Conservation (phyloP, 495 filamentous ascomycete species). For the Tuber melanosporum region DNA sequence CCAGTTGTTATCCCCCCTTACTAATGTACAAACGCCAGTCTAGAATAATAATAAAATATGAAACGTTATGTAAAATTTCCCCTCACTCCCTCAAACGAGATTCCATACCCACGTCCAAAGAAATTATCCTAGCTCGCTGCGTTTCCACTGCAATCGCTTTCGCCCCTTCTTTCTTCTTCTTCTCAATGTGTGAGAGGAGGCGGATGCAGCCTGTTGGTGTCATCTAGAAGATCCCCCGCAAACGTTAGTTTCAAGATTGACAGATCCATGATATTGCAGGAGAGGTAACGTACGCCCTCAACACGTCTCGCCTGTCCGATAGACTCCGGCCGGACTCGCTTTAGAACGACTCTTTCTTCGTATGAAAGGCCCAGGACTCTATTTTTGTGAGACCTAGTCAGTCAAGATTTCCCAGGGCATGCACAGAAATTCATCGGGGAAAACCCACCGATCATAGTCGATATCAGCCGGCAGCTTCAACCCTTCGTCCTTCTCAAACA, state of each 20-base stretch:
- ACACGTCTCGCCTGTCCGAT: slow-evolving; percentile 82
- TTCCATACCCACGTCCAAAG: slow-evolving; percentile 19
- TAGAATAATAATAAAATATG: slow-evolving; percentile 5
- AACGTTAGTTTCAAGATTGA: background rate
- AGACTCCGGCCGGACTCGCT: slow-evolving; percentile 64
- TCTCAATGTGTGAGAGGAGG: slow-evolving; percentile 50
- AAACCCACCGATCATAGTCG: slow-evolving; percentile 55
- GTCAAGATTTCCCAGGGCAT: background rate
- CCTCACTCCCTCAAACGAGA: background rate
- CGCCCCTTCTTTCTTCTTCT: slow-evolving; percentile 25
- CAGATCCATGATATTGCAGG: background rate
- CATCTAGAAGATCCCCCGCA: slow-evolving; percentile 32
- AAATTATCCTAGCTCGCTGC: slow-evolving; percentile 15
- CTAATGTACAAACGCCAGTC: background rate
- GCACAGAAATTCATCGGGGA: background rate
- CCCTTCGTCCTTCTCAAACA: slow-evolving; percentile 69
- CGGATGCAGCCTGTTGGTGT: slow-evolving; percentile 57
- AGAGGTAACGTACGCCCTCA: slow-evolving; percentile 57
- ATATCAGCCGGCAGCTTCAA: slow-evolving; percentile 66
- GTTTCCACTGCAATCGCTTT: slow-evolving; percentile 22
- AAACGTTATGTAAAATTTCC: background rate
- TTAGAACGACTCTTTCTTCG: slow-evolving; percentile 68
- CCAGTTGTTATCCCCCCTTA: background rate
- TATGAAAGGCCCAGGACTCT: slow-evolving; percentile 63
- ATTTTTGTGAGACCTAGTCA: background rate